Percentiles rank a stretch among this genome's conserved stretches.
phyloP scores from a whole-genome alignment of 2,329 filamentous ascomycete species.

The Claviceps sp. region DNA sequence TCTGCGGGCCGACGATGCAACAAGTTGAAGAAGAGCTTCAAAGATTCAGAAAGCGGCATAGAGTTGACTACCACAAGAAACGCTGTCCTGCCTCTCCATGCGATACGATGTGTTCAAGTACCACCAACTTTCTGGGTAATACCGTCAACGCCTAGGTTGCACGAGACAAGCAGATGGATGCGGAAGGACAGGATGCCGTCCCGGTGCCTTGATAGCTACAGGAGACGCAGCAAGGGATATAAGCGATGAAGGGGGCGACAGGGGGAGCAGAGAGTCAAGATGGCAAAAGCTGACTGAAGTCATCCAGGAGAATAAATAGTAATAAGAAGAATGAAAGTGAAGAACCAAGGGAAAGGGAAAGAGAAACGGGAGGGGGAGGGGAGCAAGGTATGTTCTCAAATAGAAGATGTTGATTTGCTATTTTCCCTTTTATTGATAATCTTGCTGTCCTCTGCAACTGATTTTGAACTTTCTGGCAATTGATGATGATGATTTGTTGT shows the following conservation, averaged over 20 bases:
- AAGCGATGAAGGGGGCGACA: background rate
- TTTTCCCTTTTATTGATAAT: background rate
- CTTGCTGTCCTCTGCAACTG: background rate
- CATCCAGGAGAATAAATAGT: background rate
- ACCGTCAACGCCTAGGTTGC: constrained; percentile 32
- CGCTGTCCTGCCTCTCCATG: constrained; percentile 24
- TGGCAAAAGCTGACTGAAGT: background rate
- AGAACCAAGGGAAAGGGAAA: background rate
- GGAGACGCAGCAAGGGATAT: background rate
- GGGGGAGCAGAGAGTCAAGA: background rate
- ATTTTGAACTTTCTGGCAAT: background rate
- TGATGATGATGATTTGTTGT: background rate
- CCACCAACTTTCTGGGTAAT: constrained; percentile 21
- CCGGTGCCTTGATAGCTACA: constrained; percentile 4
- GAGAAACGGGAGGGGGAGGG: background rate
- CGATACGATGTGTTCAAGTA: constrained; percentile 17
- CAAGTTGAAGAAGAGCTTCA: constrained; percentile 4
- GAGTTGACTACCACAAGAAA: constrained; percentile 17
- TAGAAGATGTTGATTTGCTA: background rate
- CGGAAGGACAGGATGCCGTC: constrained; percentile 4
- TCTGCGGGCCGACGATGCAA: constrained; percentile 5
- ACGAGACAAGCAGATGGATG: constrained; percentile 18
- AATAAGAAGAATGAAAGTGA: background rate
- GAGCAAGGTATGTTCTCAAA: background rate
- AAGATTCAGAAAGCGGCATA: constrained; percentile 5